phyloP scores from a whole-genome alignment of 2,329 filamentous ascomycete species.

The Sporothrix pallida region DNA sequence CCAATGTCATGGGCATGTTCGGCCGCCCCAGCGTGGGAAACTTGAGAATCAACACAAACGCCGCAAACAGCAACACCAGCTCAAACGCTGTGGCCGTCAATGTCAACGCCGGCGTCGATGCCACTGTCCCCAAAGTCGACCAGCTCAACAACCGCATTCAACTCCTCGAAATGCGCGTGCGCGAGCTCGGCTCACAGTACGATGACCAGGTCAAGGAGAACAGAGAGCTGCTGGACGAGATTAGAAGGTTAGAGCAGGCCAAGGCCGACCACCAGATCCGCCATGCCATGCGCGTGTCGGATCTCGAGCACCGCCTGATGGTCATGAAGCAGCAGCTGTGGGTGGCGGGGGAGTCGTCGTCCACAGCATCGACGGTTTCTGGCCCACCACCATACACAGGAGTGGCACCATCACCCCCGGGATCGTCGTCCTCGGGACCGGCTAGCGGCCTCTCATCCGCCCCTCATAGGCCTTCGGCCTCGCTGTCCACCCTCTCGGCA shows the following conservation, averaged over 20 bases:
- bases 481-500: background rate
- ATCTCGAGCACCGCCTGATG: slow-evolving; percentile 12
- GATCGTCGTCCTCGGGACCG: no score
- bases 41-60: background rate
- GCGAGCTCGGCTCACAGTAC: background rate
- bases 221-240: background rate
- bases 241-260: background rate
- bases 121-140: background rate
- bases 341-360: background rate
- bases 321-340: slow-evolving; percentile 15
- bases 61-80: background rate
- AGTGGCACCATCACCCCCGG: no score
- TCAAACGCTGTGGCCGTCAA: background rate
- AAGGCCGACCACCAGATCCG: background rate
- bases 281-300: slow-evolving; percentile 7
- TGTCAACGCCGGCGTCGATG: background rate
- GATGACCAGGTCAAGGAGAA: background rate
- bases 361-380: background rate
- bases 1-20: background rate
- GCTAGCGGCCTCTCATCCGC: background rate
- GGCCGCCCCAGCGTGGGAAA: background rate
- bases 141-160: background rate
- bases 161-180: background rate
- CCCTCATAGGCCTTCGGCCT: background rate
- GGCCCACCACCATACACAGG: no score